phyloP scores from a whole-genome alignment of 2,329 filamentous ascomycete genomes.

The Aspergillus japonicus region DNA sequence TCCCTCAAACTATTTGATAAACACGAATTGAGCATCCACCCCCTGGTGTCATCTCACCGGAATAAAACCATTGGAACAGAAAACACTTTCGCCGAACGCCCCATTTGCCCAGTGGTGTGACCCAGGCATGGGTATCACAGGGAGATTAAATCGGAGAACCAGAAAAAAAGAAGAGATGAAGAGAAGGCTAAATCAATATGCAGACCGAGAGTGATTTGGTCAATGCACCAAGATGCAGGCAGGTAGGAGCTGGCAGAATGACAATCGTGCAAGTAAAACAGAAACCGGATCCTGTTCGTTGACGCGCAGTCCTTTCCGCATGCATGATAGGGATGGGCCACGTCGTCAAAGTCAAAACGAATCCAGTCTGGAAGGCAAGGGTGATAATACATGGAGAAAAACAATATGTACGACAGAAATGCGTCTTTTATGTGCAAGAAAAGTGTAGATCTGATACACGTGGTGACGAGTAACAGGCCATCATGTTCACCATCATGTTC shows the following conservation, averaged over 20 bases:
- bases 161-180: conserved; percentile 7
- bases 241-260: conserved; percentile 1
- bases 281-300: conserved; percentile 6
- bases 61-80: conserved; percentile 5
- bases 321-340: conserved; percentile 7
- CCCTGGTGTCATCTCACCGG: background rate
- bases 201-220: conserved; percentile 1
- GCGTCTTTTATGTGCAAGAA: conserved; percentile 30
- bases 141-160: conserved; percentile 12
- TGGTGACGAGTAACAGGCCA: background rate
- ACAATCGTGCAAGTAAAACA: conserved; percentile 15
- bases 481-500: conserved; percentile 11
- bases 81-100: conserved; percentile 19
- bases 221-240: conserved; percentile 16
- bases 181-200: conserved; percentile 15
- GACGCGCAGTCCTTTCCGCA: conserved; percentile 8
- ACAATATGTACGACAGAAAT: conserved; percentile 23
- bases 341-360: conserved; percentile 13
- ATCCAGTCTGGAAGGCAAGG: conserved; percentile 18
- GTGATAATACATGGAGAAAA: conserved; percentile 33
- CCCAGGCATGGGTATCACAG: conserved; percentile 28
- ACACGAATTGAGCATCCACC: background rate
- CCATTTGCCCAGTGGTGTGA: conserved; percentile 24
- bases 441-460: conserved; percentile 9
- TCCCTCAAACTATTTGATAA: background rate